Conservation (phyloP, 176 grass and related monocot genomes). For the sorghum (Sorghum bicolor) region Sorghum_bicolor_NCBIv3 NC_012871.2:70384501-70385000, state of each 20-base stretch:
- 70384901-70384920: not conserved
- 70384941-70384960: not conserved
- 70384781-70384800: slow-evolving; percentile 78
- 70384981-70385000: slow-evolving; percentile 59
- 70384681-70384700: not conserved
- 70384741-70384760: not conserved
- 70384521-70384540: not conserved
- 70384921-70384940: not conserved
- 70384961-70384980: slow-evolving; percentile 47
- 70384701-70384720: slow-evolving; percentile 42
- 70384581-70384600: slow-evolving; percentile 49
- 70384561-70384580: slow-evolving; percentile 41
- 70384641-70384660: slow-evolving; percentile 79
- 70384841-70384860: slow-evolving; percentile 40
- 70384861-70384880: slow-evolving; percentile 52
- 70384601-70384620: slow-evolving; percentile 82
- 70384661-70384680: slow-evolving; percentile 56
- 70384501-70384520: not conserved
- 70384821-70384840: slow-evolving; percentile 87
- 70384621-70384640: slow-evolving; percentile 88
- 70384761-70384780: slow-evolving; percentile 49
- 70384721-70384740: slow-evolving; percentile 19
- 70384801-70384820: slow-evolving; percentile 97
- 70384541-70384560: not conserved
- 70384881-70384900: slow-evolving; percentile 22